These are phyloP conservation scores for Ensete glaucum DNA, from an alignment of 176 grass and related monocot species.

Conservation along the genomic window DNA sequence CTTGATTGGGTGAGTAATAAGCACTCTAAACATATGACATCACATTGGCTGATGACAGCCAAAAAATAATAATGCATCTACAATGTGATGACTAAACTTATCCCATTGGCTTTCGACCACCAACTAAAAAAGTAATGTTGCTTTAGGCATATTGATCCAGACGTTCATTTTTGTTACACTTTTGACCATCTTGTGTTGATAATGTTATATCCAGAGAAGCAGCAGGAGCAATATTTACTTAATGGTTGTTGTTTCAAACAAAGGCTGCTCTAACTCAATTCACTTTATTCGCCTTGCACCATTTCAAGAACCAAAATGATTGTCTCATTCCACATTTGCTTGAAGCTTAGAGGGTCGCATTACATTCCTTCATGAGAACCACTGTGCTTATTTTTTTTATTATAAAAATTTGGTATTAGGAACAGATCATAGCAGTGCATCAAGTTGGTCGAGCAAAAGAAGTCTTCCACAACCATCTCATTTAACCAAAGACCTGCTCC, in stretches of 20 bases:
- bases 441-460: too few relatives aligned
- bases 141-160: not conserved
- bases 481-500: not conserved
- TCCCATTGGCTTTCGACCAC: not conserved
- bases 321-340: too few relatives aligned
- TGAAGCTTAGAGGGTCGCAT: too few relatives aligned
- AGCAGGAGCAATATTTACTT: too few relatives aligned
- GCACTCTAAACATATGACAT: not conserved
- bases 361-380: too few relatives aligned
- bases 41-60: not conserved
- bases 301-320: too few relatives aligned
- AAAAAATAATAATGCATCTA: not conserved
- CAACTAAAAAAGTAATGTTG: not conserved
- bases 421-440: too few relatives aligned
- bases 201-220: too few relatives aligned
- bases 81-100: not conserved
- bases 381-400: too few relatives aligned
- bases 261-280: not conserved
- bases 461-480: not conserved
- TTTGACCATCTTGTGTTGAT: not conserved
- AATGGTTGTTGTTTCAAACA: too few relatives aligned
- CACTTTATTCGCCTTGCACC: not conserved
- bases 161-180: not conserved
- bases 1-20: conserved; percentile 69
- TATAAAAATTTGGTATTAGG: too few relatives aligned